Conservation (phyloP, 495 filamentous ascomycete species). For the Monascus purpureus region DNA sequence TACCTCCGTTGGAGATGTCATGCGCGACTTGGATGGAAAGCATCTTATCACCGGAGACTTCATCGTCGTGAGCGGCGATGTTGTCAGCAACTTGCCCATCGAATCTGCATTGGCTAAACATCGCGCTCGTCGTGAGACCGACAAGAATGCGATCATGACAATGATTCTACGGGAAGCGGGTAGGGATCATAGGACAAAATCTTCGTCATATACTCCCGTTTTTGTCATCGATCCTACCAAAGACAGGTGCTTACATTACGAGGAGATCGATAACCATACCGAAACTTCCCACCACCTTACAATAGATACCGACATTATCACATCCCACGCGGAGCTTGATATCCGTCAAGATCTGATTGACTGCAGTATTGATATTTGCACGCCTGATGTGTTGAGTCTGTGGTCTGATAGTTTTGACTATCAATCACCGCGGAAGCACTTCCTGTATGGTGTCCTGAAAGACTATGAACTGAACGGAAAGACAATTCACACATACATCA, state of each 20-base stretch:
- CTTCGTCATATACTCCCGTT: slow-evolving; percentile 56
- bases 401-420: slow-evolving; percentile 99
- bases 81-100: slow-evolving; percentile 82
- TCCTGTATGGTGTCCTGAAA: slow-evolving; percentile 81
- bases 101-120: slow-evolving; percentile 67
- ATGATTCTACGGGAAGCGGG: slow-evolving; percentile 77
- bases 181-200: slow-evolving; percentile 58
- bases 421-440: slow-evolving; percentile 74
- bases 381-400: slow-evolving; percentile 80
- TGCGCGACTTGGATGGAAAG: slow-evolving; percentile 84
- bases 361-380: slow-evolving; percentile 94
- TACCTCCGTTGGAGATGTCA: slow-evolving; percentile 83
- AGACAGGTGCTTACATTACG: slow-evolving; percentile 83
- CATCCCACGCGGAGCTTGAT: slow-evolving; percentile 52
- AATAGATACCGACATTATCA: slow-evolving; percentile 61
- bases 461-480: slow-evolving; percentile 95
- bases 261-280: slow-evolving; percentile 44
- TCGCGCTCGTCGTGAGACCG: slow-evolving; percentile 61
- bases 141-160: slow-evolving; percentile 98
- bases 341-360: slow-evolving; percentile 82
- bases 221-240: slow-evolving; percentile 76
- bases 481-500: slow-evolving; percentile 81
- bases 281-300: slow-evolving; percentile 41
- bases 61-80: slow-evolving; percentile 79
- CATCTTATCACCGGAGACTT: slow-evolving; percentile 83